Conservation (phyloP, 495 filamentous ascomycete genomes). For the Aspergillus nanangensis region DNA sequence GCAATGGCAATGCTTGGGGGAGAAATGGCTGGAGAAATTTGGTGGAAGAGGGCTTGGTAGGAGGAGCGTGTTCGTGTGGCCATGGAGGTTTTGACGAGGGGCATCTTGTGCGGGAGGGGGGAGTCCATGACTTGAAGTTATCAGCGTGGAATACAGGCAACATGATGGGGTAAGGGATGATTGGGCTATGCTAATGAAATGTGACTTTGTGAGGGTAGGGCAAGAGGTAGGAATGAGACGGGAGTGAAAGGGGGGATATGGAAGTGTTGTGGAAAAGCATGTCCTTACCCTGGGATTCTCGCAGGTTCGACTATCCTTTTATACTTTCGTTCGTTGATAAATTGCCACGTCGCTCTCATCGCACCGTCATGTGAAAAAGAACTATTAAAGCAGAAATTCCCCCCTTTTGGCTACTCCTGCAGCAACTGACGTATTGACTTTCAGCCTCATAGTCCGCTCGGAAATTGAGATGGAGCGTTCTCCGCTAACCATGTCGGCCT, state of each 20-base stretch:
- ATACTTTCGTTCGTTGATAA: neutral
- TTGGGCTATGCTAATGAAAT: neutral
- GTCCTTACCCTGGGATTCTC: neutral
- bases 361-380: neutral
- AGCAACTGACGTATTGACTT: neutral
- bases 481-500: neutral
- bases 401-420: neutral
- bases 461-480: neutral
- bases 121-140: constrained; percentile 11
- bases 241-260: neutral
- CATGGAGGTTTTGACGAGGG: neutral
- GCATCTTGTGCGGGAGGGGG: constrained; percentile 2
- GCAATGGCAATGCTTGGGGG: constrained; percentile 10
- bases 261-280: neutral
- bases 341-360: neutral
- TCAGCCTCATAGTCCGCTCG: neutral
- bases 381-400: neutral
- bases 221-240: neutral
- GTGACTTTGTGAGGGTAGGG: neutral
- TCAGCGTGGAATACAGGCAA: constrained; percentile 8
- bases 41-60: neutral
- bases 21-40: constrained; percentile 4
- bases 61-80: neutral
- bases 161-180: constrained; percentile 1
- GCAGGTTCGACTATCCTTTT: neutral